Evolutionary conservation across 345 rosid species (phyloP), one percentile per base, ranked within the genome.

Genomic region (Physaria fendleri): DNA sequence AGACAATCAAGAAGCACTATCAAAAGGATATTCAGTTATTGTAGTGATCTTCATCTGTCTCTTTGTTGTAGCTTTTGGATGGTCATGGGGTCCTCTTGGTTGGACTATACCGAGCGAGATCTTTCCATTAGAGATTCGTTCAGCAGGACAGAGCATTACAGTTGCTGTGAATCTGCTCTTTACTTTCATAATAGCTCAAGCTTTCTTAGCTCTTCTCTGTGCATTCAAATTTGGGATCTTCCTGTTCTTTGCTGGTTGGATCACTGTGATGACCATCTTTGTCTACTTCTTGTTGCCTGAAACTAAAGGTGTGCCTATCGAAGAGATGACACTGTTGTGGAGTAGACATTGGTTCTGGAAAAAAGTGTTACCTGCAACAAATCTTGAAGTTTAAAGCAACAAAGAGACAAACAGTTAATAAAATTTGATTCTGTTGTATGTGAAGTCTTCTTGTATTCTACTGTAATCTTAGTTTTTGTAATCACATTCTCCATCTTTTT

Each of bases 71-170:
- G 94, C 85, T 2, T 91, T 82, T 20, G 98, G 91, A 59, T 91
- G 86, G 84, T 90, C 97, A 21, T 91, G 98, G 96, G 98, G 98
- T 17, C 89, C 89, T 0, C 78, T 91, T 2, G 92, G 86, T 0
- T 91, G 85, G 86, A 87, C 91, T 0, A 69, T 90, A 23, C 95
- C 95, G 0, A 85, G 97, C 20, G 97, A 90, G 65, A 77, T 90
- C 68, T 83, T 87, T 56, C 87, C 97, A 6, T 38, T 87, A 51
- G 95, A 85, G 57, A 87, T 81, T 0, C 73, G 96, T 40, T 87
- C 91, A 11, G 91, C 86, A 0, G 94, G 96, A 16, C 91, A 85
- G 27, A 73, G 97, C 69, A 79, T 90, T 15, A 83, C 87, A 0
- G 97, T 87, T 27, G 79, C 90, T 10, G 88, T 90, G 18, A 90